Base-by-base conservation (phyloP, 306 rosid species). In the Cucumis sativus region DNA sequence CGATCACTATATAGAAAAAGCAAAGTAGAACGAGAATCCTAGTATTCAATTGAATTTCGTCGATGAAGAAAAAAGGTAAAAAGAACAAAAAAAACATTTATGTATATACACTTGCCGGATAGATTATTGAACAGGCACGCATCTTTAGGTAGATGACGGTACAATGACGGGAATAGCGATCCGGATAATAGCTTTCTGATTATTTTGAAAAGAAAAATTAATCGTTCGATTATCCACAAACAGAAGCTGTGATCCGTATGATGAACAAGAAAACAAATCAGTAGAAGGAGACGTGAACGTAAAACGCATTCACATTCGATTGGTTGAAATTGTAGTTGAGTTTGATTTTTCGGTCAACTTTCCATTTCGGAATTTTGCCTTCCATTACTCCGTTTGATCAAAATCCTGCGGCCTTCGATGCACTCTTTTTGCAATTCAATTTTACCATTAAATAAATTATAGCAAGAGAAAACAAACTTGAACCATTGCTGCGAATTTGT, bases 91-190 rank as follows among this genome's bases (percentile, higher is more conserved):
- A 55, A 45, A 28, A 14, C 16, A 73, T 30, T 11, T 43, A 68
- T 21, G n/a, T 33, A 40, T 40, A 12, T 1, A 47, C 20, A 52
- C 25, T 23, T 52, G 21, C 55, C 57, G 20, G 74, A 71, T 71
- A 14, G 40, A 52, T 14, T 16, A 51, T 16, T 28, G 17, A 9
- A 28, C 1, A 15, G 77, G 77, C 77, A 73, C 77, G 62, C 77
- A 73, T 25, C 45, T 73, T 73, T 73, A 73, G 77, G 77, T 23
- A 52, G 47, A 11, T 49, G 77, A 73, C 41, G 76, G 54, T 8
- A 49, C 60, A 14, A 23, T 23, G 76, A 71, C 59, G 8, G 76
- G 9, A 71, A 16, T 7, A 9, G 30, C 45, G 20, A 72, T 70
- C 25, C 10, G 61, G 61, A 72, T 72, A 52, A 21, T 25, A 8